Base-by-base conservation (phyloP, 2,329 filamentous ascomycete genomes). In the Trichothecium sympodiale region DNA sequence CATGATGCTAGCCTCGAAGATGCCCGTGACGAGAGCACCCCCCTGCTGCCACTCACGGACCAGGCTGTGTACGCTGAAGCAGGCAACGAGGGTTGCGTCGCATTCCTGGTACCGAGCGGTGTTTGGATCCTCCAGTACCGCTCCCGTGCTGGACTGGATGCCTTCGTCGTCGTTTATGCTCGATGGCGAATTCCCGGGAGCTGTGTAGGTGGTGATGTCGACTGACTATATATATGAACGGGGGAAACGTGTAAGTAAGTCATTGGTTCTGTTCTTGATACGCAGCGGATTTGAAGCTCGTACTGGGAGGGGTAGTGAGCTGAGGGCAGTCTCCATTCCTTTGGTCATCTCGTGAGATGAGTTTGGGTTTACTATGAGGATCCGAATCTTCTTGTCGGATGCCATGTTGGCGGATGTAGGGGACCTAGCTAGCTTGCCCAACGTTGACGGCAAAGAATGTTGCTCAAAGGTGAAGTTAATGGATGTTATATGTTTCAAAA, bases 1-100 rank as follows among this genome's bases (percentile, higher is more conserved):
- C 3, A 77, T 62, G 12, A 94, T 66, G 48, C 80, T 85, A 1
- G 86, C 82, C 57, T 95, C 88, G 50, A 95, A 91, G 38, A 96
- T 94, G 5, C 89, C 88, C 5, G 48, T 56, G 10, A 59, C 48
- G 5, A 48, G 41, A 15, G 47, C 41, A 18, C 57, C 1, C 51
- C 43, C 10, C 63, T 56, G 12, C 13, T 29, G 28, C 15, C 28
- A 16, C 28, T 6, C 13, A n/a, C 16, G 16, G 0, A 94, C 83
- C 0, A 95, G 69, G 0, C 82, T 77, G 51, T 95, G 87, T 1
- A 82, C 76, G 40, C 83, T 91, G 62, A 85, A 96, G 61, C 89
- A 95, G 15, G 87, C 87, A 3, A 95, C 71, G 1, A 95, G 69
- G 42, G 93, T 79, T n/a, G 71, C 86, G 50, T 91, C 78, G 54